These are phyloP conservation scores for Phoma sp. DNA, from an alignment of 2,329 filamentous ascomycete genomes.

Conservation along the genomic window DNA sequence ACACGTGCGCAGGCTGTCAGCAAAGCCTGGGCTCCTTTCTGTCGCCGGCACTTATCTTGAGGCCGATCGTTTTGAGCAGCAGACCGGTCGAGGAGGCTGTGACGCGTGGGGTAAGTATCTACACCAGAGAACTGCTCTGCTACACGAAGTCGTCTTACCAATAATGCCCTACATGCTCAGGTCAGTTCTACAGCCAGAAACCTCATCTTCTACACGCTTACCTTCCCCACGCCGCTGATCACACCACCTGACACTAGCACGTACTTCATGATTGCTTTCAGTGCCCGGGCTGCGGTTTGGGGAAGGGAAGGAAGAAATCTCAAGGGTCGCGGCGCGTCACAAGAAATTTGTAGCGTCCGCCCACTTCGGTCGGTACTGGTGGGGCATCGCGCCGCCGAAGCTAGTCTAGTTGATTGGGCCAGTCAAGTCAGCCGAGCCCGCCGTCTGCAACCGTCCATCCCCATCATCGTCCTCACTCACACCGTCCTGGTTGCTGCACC, in stretches of 20 bases:
- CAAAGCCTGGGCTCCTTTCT: constrained; percentile 20
- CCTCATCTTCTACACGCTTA: constrained; percentile 49
- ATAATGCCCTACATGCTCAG: constrained; percentile 64
- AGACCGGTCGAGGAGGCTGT: constrained; percentile 73
- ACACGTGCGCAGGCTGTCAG: constrained; percentile 59
- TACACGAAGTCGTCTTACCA: constrained; percentile 53
- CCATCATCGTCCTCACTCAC: constrained; percentile 4
- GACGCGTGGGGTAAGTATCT: constrained; percentile 38
- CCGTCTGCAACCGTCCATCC: constrained; percentile 3
- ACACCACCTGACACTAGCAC: constrained; percentile 77
- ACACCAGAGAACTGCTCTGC: not conserved
- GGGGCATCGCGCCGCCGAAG: not conserved
- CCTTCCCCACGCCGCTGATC: constrained; percentile 50
- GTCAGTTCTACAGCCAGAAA: constrained; percentile 31
- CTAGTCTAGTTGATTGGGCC: not conserved
- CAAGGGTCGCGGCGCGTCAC: constrained; percentile 31
- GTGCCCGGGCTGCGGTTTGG: constrained; percentile 49
- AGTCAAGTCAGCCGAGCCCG: constrained; percentile 15
- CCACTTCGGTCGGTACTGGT: constrained; percentile 10
- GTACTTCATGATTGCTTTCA: constrained; percentile 73
- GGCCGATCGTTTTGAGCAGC: constrained; percentile 78
- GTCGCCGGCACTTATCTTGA: constrained; percentile 67
- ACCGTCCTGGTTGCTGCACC: not conserved
- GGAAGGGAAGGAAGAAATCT: constrained; percentile 51
- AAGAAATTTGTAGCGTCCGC: constrained; percentile 41